Base-by-base conservation (phyloP, 2,329 filamentous ascomycete genomes). In the Fusarium chaquense region DNA sequence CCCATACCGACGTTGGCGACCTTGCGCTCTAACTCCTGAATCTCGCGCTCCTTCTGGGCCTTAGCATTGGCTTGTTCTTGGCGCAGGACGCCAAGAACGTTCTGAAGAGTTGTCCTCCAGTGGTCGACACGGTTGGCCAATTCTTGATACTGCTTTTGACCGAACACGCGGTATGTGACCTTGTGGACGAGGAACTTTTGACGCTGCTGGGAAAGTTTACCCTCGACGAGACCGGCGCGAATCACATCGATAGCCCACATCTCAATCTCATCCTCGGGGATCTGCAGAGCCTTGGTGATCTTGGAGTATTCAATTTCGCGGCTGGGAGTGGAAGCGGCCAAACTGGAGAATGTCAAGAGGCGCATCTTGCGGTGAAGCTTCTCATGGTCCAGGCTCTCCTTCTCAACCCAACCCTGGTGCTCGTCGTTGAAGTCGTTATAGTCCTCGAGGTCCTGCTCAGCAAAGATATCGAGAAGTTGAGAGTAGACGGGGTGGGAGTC, bases 221-320 rank as follows among this genome's bases (percentile, higher is more conserved):
- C 96, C 85, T 99, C 96, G 54, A 99, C 93, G 38, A 99, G 89
- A 35, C 94, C 94, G 49, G 94, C 93, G 73, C 96, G 93, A 82
- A 99, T 98, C 73, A 97, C 94, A 80, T 99, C 96, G 77, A 99
- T 99, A 73, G 97, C 93, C 96, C 96, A 99, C 87, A 95, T 92
- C 86, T 99, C 96, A 43, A 98, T 93, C 69, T 98, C 93, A 70
- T 92, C 90, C 47, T 83, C 78, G 46, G 93, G 90, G 58, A 99
- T 90, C 81, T 96, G 91, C 47, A 99, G 89, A 8, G 93, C 91
- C 78, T 91, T 91, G 71, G 92, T 89, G 78, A 99, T 98, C 77
- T 88, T 88, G 72, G 87, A 86, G 83, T 99, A 99, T 65, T 95
- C 91, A 55, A 99, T 91, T 77, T 96, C 93, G 76, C 95, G 92